Evolutionary conservation across 805 yeast species (phyloP).

Genomic region (Metschnikowia similis): DNA sequence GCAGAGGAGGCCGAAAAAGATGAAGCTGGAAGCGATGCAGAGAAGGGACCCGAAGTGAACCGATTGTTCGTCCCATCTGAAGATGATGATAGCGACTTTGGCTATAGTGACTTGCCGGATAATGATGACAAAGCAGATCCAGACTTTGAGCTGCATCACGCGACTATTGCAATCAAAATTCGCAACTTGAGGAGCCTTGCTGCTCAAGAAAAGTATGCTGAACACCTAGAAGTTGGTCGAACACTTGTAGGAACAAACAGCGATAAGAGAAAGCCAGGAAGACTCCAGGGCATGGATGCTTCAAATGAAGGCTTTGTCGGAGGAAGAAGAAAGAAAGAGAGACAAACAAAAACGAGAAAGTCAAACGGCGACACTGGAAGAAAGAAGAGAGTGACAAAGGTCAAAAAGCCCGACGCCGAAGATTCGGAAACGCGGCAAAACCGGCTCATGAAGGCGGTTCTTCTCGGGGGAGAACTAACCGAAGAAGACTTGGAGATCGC

Average conservation of each 20-base stretch:
- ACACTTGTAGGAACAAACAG: neutral
- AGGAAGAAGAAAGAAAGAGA: neutral
- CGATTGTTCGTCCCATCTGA: constrained; percentile 12
- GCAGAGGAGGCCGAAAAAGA: neutral
- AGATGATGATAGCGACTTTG: constrained; percentile 11
- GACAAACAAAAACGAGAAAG: neutral
- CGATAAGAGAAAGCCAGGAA: neutral
- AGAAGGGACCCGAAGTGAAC: constrained; percentile 4
- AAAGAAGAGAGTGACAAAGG: neutral
- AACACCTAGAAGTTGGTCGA: neutral
- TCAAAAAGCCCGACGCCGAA: neutral
- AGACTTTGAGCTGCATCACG: constrained; percentile 9
- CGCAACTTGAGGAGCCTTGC: constrained; percentile 2
- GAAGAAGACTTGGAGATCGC: constrained; percentile 21
- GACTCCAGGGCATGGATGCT: neutral
- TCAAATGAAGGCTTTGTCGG: neutral
- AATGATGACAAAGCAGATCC: constrained; percentile 7
- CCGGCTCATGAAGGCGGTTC: constrained; percentile 23
- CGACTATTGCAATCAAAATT: neutral
- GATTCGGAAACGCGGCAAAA: constrained; percentile 12
- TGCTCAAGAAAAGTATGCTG: neutral
- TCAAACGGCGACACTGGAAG: neutral
- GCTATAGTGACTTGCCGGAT: constrained; percentile 13
- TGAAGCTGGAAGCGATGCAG: neutral
- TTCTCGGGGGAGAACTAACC: constrained; percentile 29